These are phyloP conservation scores for Davidsoniella eucalypti DNA, from an alignment of 2,329 filamentous ascomycete species.

Conservation along the genomic window DNA sequence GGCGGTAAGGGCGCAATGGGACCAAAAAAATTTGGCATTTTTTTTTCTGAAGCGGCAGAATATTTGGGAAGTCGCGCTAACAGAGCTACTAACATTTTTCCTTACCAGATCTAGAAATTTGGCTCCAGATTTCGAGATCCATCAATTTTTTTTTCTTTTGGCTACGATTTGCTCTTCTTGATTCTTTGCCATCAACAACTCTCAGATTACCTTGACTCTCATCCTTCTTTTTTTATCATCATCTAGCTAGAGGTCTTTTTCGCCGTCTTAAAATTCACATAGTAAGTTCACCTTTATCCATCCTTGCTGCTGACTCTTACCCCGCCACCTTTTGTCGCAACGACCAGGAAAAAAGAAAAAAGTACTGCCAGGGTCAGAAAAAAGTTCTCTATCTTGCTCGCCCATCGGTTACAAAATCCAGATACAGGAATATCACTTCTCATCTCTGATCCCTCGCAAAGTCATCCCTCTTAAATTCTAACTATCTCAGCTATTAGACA, in stretches of 20 bases:
- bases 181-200: neutral
- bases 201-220: neutral
- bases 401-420: neutral
- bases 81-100: conserved; percentile 5
- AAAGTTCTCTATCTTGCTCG: conserved; percentile 6
- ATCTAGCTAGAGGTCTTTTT: no score
- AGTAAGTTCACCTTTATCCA: neutral
- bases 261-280: neutral
- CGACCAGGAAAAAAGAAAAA: neutral
- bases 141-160: neutral
- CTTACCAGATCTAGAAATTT: neutral
- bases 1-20: conserved; percentile 12
- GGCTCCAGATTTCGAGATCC: neutral
- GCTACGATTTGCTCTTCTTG: neutral
- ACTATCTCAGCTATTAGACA: neutral
- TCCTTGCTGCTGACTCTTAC: conserved; percentile 7
- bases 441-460: neutral
- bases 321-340: conserved; percentile 12
- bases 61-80: conserved; percentile 9
- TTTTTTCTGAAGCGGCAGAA: conserved; percentile 11
- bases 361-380: neutral
- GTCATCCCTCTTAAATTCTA: neutral
- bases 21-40: conserved; percentile 14
- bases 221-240: neutral
- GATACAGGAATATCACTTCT: neutral